These are phyloP conservation scores for Spergularia marina DNA, from an alignment of 148 eudicot genomes.

Conservation along the genomic window DNA sequence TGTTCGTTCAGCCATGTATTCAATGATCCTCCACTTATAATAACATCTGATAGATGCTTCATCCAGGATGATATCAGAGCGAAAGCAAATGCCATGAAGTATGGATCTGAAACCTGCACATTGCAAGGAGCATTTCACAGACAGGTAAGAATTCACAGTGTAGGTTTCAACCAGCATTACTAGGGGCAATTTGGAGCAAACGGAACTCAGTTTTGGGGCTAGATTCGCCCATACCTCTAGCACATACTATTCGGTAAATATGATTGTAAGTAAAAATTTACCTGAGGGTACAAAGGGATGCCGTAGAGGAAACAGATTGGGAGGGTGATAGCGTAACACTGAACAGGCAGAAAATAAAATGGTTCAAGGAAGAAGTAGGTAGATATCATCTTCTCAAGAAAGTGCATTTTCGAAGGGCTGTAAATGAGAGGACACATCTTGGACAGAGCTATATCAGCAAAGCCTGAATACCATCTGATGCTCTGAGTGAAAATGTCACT, in stretches of 20 bases:
- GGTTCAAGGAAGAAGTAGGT: constrained; percentile 25
- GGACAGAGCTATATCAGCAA: constrained; percentile 35
- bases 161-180: not conserved
- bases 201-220: no score
- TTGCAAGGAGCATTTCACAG: not conserved
- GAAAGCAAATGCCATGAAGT: constrained; percentile 30
- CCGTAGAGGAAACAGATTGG: constrained; percentile 41
- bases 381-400: constrained; percentile 41
- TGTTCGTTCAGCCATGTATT: constrained; percentile 19
- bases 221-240: not conserved
- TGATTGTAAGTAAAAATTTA: constrained; percentile 2
- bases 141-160: not conserved
- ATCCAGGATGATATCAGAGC: constrained; percentile 36
- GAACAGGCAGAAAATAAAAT: constrained; percentile 25
- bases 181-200: no score
- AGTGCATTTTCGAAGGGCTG: constrained; percentile 30
- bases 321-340: constrained; percentile 34
- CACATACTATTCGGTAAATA: no score
- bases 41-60: constrained; percentile 36
- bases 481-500: constrained; percentile 41
- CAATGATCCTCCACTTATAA: constrained; percentile 20
- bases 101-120: constrained; percentile 44
- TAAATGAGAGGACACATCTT: constrained; percentile 37
- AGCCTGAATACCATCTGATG: constrained; percentile 44
- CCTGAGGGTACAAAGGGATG: constrained; percentile 53